These are phyloP conservation scores for Aspergillus arachidicola DNA, from an alignment of 2,329 filamentous ascomycete species.

Conservation along the genomic window DNA sequence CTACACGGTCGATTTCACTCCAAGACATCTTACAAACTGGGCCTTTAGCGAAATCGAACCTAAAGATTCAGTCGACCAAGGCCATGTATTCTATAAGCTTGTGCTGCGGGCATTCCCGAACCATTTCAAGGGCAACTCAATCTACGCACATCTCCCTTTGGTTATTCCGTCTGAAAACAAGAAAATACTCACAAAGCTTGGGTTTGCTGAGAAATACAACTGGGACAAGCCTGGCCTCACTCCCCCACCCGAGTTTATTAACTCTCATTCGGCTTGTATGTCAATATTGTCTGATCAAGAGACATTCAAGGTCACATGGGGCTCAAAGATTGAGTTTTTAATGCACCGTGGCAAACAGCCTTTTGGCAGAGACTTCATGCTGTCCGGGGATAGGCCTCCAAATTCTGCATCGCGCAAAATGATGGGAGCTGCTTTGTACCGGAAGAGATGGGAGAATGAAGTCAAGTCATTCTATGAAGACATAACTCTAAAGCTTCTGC, in stretches of 20 bases:
- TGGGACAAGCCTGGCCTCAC: slow-evolving; percentile 36
- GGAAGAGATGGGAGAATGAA: slow-evolving; percentile 49
- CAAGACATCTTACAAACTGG: slow-evolving; percentile 50
- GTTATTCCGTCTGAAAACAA: slow-evolving; percentile 52
- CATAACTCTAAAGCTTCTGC: slow-evolving; percentile 49
- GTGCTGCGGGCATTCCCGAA: slow-evolving; percentile 54
- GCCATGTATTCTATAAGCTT: slow-evolving; percentile 56
- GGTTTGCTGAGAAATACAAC: slow-evolving; percentile 46
- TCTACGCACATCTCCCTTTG: slow-evolving; percentile 55
- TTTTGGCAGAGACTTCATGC: slow-evolving; percentile 50
- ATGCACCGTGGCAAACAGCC: slow-evolving; percentile 41
- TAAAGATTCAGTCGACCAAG: slow-evolving; percentile 49
- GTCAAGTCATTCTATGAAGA: slow-evolving; percentile 52
- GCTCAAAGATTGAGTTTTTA: slow-evolving; percentile 48
- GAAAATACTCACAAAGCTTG: slow-evolving; percentile 45
- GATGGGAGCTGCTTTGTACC: slow-evolving; percentile 48
- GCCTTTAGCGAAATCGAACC: slow-evolving; percentile 48
- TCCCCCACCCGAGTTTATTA: slow-evolving; percentile 44
- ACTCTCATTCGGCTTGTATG: slow-evolving; percentile 48
- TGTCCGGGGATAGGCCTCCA: slow-evolving; percentile 47
- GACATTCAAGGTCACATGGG: slow-evolving; percentile 52
- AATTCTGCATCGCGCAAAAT: slow-evolving; percentile 48
- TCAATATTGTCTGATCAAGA: slow-evolving; percentile 47
- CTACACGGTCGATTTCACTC: slow-evolving; percentile 49
- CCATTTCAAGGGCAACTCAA: slow-evolving; percentile 50